Conservation (phyloP, 2,329 filamentous ascomycete genomes). For the Emergomyces africanus region DNA sequence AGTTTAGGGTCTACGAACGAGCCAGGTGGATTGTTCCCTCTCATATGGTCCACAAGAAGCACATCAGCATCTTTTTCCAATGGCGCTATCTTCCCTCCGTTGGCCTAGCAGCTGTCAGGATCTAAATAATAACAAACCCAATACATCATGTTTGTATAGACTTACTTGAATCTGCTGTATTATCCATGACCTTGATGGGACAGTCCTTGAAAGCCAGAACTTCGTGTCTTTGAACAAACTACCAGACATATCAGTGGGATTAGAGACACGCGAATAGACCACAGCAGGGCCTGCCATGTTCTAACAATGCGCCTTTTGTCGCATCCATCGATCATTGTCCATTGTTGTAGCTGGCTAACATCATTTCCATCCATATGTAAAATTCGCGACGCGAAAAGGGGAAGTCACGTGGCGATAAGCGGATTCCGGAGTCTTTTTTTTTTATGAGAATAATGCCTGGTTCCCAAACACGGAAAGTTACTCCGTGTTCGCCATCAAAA, state of each 20-base stretch:
- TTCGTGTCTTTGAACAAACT: constrained; percentile 40
- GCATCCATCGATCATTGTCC: neutral
- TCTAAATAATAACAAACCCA: neutral
- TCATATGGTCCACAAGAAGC: constrained; percentile 45
- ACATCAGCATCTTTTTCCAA: constrained; percentile 46
- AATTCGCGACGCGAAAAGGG: neutral
- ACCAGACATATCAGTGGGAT: constrained; percentile 7
- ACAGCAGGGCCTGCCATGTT: neutral
- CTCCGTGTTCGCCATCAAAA: neutral
- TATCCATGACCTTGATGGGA: constrained; percentile 39
- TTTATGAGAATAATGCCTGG: neutral
- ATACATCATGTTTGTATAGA: neutral
- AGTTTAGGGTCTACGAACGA: constrained; percentile 24
- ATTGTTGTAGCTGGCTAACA: neutral
- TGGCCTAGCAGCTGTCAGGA: constrained; percentile 21
- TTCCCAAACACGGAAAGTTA: neutral
- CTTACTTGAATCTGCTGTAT: constrained; percentile 36
- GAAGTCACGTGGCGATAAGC: neutral
- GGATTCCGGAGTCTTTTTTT: too few relatives aligned
- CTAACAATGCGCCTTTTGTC: neutral
- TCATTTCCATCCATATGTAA: neutral
- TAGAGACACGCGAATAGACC: constrained; percentile 7
- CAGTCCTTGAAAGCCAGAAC: constrained; percentile 46
- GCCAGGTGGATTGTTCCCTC: constrained; percentile 34
- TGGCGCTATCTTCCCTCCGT: constrained; percentile 43